These are phyloP conservation scores for Sclerotinia glacialis DNA, from an alignment of 2,329 filamentous ascomycete species.

Conservation along the genomic window DNA sequence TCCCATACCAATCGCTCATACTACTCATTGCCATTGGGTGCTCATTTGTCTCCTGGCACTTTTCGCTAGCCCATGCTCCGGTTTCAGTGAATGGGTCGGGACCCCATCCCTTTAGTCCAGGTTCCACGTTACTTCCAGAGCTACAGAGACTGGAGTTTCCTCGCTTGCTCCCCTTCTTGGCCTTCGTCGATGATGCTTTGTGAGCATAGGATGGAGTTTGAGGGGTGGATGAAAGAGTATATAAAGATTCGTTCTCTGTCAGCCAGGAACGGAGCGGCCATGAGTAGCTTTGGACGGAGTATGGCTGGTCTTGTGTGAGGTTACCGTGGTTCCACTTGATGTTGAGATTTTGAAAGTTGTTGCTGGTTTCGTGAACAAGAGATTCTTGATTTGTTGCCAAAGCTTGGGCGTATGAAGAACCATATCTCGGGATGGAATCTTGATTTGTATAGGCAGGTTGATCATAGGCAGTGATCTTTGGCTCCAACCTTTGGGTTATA, in stretches of 20 bases:
- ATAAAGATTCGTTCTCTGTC: background rate
- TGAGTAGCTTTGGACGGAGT: background rate
- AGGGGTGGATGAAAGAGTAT: background rate
- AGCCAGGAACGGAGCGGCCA: conserved; percentile 7
- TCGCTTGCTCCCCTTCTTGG: conserved; percentile 27
- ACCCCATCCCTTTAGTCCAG: conserved; percentile 22
- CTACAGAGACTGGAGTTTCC: conserved; percentile 27
- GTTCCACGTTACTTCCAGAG: conserved; percentile 23
- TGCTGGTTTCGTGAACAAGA: background rate
- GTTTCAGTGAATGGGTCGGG: conserved; percentile 23
- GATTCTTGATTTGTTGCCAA: too few species aligned
- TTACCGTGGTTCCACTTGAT: background rate
- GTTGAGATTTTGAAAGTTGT: background rate
- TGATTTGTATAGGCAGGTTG: conserved; percentile 21
- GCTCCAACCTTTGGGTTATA: background rate
- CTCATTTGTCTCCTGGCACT: background rate
- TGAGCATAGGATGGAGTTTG: conserved; percentile 8
- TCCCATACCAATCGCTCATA: conserved; percentile 1
- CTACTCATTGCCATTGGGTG: conserved; percentile 29
- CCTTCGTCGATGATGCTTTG: conserved; percentile 16
- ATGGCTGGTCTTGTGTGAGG: background rate
- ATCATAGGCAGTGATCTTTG: conserved; percentile 23
- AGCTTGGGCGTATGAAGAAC: background rate
- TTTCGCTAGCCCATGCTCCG: conserved; percentile 28
- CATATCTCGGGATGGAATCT: background rate